Evolutionary conservation across 371 early-diverging fungal genomes (phyloP).

Genomic region (Mucor irregularis): DNA sequence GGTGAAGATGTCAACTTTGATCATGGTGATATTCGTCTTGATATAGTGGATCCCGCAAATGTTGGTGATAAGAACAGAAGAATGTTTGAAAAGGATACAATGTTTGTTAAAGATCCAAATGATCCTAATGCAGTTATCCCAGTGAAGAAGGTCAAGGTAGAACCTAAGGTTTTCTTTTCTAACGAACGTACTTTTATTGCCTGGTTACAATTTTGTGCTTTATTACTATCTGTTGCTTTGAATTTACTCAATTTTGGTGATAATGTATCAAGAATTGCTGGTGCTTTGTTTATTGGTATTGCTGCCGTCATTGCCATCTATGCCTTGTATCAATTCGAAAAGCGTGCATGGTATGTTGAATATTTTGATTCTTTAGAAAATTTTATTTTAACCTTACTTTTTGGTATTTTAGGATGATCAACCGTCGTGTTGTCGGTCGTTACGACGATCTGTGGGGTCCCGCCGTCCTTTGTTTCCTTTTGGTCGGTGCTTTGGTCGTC

Average conservation of each 20-base stretch:
- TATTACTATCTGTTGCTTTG: conserved; percentile 75
- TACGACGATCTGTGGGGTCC: conserved; percentile 77
- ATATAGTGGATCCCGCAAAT: conserved; percentile 5
- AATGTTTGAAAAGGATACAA: conserved; percentile 5
- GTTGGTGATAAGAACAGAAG: conserved; percentile 3
- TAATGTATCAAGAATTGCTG: conserved; percentile 68
- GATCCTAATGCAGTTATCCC: conserved; percentile 24
- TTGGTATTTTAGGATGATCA: conserved; percentile 57
- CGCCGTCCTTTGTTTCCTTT: conserved; percentile 82
- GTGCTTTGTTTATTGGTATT: conserved; percentile 71
- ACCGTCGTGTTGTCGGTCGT: conserved; percentile 61
- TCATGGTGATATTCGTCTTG: conserved; percentile 26
- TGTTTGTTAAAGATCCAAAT: conserved; percentile 20
- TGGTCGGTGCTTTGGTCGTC: conserved; percentile 64
- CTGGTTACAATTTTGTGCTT: conserved; percentile 80
- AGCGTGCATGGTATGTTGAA: conserved; percentile 67
- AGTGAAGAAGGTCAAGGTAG: conserved; percentile 87
- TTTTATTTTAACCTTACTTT: conserved; percentile 3
- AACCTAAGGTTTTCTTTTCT: conserved; percentile 99
- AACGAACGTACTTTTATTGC: conserved; percentile 99
- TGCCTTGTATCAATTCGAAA: conserved; percentile 87
- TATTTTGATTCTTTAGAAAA: conserved; percentile 10
- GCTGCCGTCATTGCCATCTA: conserved; percentile 39
- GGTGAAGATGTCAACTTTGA: conserved; percentile 28
- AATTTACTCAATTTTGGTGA: conserved; percentile 91